Conservation (phyloP, 1,139 yeast species). For the Geotrichum phurueaensis region DNA sequence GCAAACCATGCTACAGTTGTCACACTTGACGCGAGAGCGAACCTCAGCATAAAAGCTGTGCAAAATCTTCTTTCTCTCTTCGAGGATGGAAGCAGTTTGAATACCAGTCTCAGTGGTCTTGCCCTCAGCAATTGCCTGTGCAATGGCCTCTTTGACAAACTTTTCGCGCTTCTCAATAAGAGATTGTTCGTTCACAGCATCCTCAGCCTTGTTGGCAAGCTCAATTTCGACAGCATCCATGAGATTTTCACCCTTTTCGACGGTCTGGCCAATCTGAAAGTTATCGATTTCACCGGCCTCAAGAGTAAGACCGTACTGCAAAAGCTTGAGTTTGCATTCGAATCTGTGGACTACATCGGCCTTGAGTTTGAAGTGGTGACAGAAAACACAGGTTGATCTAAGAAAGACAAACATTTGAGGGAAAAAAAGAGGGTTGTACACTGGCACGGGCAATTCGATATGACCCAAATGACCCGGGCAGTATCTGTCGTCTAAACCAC, state of each 20-base stretch:
- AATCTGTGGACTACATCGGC: slow-evolving; percentile 64
- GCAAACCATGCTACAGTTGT: slow-evolving; percentile 91
- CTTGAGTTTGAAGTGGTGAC: slow-evolving; percentile 76
- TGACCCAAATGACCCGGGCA: slow-evolving; percentile 99
- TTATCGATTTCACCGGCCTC: slow-evolving; percentile 72
- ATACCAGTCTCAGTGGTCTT: slow-evolving; percentile 61
- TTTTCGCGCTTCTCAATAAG: slow-evolving; percentile 56
- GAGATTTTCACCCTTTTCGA: slow-evolving; percentile 2
- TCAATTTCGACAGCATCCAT: slow-evolving; percentile 23
- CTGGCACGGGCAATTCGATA: slow-evolving; percentile 91
- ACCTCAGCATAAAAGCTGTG: slow-evolving; percentile 71
- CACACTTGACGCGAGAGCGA: slow-evolving; percentile 78
- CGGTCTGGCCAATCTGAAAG: slow-evolving; percentile 41
- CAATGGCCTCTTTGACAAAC: slow-evolving; percentile 65
- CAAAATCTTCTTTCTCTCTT: slow-evolving; percentile 74
- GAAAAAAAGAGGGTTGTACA: slow-evolving; percentile 91
- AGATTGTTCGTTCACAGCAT: slow-evolving; percentile 33
- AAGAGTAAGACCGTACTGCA: slow-evolving; percentile 82
- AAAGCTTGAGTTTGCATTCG: slow-evolving; percentile 69
- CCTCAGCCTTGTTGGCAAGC: slow-evolving; percentile 28
- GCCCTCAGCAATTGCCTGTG: slow-evolving; percentile 73
- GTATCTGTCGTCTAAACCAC: slow-evolving; percentile 89
- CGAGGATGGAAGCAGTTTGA: slow-evolving; percentile 75
- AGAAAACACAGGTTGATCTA: slow-evolving; percentile 81
- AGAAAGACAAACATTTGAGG: slow-evolving; percentile 79